Evolutionary conservation across 1,139 yeast species (phyloP), one percentile per base, ranked within the genome.

Genomic region (Geotrichum phurueaensis): DNA sequence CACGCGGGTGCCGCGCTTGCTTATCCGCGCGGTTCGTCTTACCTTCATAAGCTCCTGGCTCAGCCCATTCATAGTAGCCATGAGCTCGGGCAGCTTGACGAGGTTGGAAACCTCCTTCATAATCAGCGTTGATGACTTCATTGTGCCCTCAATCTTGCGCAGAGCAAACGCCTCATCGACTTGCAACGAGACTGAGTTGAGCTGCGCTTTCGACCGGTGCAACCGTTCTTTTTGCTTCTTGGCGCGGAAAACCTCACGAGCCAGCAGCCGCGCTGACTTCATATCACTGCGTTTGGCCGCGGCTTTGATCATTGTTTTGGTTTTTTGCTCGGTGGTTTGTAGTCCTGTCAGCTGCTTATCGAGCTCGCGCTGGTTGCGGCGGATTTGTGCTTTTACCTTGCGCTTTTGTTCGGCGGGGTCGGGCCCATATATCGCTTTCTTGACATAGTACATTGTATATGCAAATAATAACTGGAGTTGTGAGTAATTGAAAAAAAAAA

Each of bases 351-450:
- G 76, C 68, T 89, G 96, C 70, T 86, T 83, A 67, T 94, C 98
- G 57, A 92, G 76, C 70, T 87, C 92, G 60, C 98, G 79, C 65
- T 86, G 85, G 73, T 92, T 95, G 75, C 87, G 89, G 61, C 98
- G 85, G 60, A 94, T 81, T 43, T 91, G 79, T 55, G 84, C 80
- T 71, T 89, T 92, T 69, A 96, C 89, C 70, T 86, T 88, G 61
- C 96, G 81, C 79, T 87, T 89, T 84, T 90, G 97, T 70, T 94
- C 98, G 69, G 86, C 86, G 54, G 97, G 96, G 72, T 91, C 97
- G 0, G 97, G 97, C 1, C 98, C 99, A 86, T 95, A 92, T 58
- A 92, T 85, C 10, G 92, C 89, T 71, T 85, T 85, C 76, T 89
- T 91, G 53, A 92, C 75, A 64, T 71, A 72, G 64, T 75, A 65